Conservation (phyloP, 192 early-diverging fungal genomes). For the Backusella luteola region DNA sequence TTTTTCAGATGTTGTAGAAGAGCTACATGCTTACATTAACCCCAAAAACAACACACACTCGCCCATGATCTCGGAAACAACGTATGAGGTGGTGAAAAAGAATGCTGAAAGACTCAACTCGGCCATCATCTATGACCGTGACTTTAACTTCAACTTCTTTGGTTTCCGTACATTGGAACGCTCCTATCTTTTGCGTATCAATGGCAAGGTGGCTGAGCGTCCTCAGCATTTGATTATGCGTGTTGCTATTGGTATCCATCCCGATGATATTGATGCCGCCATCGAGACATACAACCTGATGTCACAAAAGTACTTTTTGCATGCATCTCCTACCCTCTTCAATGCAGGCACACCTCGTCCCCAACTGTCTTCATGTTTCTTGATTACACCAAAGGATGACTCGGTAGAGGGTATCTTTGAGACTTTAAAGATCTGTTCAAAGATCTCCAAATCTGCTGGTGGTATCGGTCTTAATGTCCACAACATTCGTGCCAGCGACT, state of each 20-base stretch:
- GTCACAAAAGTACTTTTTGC: slow-evolving; percentile 93
- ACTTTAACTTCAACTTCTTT: slow-evolving; percentile 98
- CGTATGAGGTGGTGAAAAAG: slow-evolving; percentile 63
- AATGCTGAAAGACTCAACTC: slow-evolving; percentile 85
- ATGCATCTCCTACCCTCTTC: slow-evolving; percentile 96
- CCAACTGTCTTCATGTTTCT: slow-evolving; percentile 93
- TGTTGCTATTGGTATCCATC: slow-evolving; percentile 95
- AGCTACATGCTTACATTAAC: slow-evolving; percentile 84
- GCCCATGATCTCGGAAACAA: slow-evolving; percentile 88
- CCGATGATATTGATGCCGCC: slow-evolving; percentile 86
- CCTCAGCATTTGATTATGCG: slow-evolving; percentile 99
- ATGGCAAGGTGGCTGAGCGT: slow-evolving; percentile 85
- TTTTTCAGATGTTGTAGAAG: slow-evolving; percentile 84
- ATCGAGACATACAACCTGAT: slow-evolving; percentile 94
- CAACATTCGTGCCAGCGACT: slow-evolving; percentile 91
- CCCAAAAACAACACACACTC: slow-evolving; percentile 84
- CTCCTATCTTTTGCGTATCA: slow-evolving; percentile 87
- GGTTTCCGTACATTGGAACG: slow-evolving; percentile 99
- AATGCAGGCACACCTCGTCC: slow-evolving; percentile 97
- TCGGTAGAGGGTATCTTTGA: slow-evolving; percentile 98
- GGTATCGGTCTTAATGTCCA: slow-evolving; percentile 98
- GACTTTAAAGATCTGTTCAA: slow-evolving; percentile 93
- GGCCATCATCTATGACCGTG: slow-evolving; percentile 95
- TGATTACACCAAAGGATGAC: slow-evolving; percentile 96
- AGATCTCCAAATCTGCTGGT: slow-evolving; percentile 98